Evolutionary conservation across 208 protist species (phyloP).

Genomic region (Trichomonas tenax): DNA sequence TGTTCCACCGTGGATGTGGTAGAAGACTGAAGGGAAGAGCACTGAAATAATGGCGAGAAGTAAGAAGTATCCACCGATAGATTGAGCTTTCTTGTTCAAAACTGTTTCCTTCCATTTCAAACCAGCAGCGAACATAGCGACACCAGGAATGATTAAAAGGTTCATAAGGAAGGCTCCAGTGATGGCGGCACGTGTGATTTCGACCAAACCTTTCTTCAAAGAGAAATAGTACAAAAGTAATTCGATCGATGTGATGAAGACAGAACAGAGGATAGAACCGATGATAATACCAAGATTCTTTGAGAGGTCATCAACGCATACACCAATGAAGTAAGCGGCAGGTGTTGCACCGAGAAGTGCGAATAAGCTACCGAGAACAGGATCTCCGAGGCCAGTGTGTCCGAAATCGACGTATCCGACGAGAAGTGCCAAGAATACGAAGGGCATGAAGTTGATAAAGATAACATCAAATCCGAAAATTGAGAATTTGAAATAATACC

Average conservation of each 20-base stretch:
- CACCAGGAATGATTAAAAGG: neutral
- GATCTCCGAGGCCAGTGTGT: neutral
- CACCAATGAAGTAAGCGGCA: neutral
- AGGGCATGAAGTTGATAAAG: slow-evolving; percentile 1
- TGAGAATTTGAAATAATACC: neutral
- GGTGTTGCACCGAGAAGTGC: neutral
- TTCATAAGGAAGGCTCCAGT: slow-evolving; percentile 18
- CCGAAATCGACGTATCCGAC: neutral
- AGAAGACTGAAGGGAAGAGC: neutral
- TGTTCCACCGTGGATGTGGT: neutral
- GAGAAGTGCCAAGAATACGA: neutral
- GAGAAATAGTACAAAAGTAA: slow-evolving; percentile 7
- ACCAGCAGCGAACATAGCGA: neutral
- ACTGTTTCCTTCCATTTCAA: neutral
- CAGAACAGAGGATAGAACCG: neutral
- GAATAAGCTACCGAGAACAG: neutral
- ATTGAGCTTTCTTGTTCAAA: neutral
- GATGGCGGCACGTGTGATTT: neutral
- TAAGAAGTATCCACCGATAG: neutral
- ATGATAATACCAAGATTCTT: neutral
- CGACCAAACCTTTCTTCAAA: neutral
- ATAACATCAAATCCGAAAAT: neutral
- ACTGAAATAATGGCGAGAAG: neutral
- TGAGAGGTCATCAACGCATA: slow-evolving; percentile 2
- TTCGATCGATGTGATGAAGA: neutral